phyloP scores from a whole-genome alignment of 495 filamentous ascomycete species.

The Neurospora sp. region DNA sequence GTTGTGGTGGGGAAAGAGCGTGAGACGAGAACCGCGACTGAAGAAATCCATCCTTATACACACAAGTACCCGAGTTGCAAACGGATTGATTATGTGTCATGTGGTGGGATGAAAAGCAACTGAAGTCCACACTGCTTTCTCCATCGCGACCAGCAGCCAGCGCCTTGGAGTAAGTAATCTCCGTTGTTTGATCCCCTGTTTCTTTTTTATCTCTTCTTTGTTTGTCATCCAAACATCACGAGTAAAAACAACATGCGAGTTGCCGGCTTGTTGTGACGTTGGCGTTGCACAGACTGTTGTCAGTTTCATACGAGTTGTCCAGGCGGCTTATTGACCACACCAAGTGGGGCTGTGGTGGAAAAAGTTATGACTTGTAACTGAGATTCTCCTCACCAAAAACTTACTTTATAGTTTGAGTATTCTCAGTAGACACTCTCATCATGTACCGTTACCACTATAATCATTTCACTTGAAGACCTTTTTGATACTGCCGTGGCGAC shows the following conservation, averaged over 20 bases:
- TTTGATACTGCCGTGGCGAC: not conserved
- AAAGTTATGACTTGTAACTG: not conserved
- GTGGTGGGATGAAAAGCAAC: not conserved
- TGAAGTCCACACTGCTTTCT: not conserved
- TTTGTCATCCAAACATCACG: not conserved
- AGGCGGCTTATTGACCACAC: not conserved
- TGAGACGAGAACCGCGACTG: not conserved
- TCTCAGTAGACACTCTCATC: not conserved
- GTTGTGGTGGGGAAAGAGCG: not conserved
- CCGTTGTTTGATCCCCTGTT: not conserved
- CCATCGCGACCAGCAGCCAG: not conserved
- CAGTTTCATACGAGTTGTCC: not conserved
- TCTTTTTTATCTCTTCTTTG: not conserved
- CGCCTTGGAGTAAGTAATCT: not conserved
- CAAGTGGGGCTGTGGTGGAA: not conserved
- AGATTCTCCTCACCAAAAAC: not conserved
- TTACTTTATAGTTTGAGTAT: not conserved
- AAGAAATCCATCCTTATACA: not conserved
- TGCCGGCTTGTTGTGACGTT: not conserved
- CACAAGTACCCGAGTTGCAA: not conserved
- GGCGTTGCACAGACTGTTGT: not conserved
- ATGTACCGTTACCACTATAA: no score
- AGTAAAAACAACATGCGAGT: not conserved
- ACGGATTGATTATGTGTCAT: not conserved
- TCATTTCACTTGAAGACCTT: no score